These are phyloP conservation scores for Erodium texanum DNA, from an alignment of 441 rosid species.

Conservation along the genomic window DNA sequence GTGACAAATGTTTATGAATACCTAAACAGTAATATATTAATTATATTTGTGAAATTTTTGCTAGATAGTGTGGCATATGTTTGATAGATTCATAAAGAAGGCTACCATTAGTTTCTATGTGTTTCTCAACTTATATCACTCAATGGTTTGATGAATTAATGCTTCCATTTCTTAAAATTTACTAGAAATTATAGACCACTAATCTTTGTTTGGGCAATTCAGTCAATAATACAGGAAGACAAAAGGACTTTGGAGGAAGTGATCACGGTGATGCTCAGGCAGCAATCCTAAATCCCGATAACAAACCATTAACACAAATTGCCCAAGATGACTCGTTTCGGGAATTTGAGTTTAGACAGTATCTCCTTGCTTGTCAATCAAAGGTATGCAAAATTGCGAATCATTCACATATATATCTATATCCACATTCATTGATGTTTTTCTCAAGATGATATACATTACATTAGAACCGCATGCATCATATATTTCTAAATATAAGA, in stretches of 20 bases:
- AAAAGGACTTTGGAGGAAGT: constrained; percentile 82
- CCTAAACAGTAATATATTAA: no score
- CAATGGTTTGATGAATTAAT: background rate
- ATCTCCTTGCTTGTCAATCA: constrained; percentile 89
- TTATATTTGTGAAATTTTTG: no score
- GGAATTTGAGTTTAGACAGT: constrained; percentile 93
- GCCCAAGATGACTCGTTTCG: constrained; percentile 93
- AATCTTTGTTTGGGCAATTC: constrained; percentile 25
- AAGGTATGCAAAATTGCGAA: constrained; percentile 40
- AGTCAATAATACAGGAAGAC: constrained; percentile 68
- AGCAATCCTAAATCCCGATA: constrained; percentile 66
- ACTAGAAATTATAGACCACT: constrained; percentile 12
- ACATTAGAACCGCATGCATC: background rate
- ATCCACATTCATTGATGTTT: background rate
- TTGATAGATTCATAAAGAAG: background rate
- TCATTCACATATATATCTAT: background rate
- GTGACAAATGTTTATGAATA: no score
- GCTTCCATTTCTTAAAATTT: background rate
- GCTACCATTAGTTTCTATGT: background rate
- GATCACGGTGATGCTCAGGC: constrained; percentile 93
- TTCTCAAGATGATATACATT: background rate
- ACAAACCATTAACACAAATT: constrained; percentile 63
- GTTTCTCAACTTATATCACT: background rate
- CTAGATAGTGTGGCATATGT: background rate
- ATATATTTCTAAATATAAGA: no score